Evolutionary conservation across 306 rosid species (phyloP).

Genomic region (Rosa multiflora): DNA sequence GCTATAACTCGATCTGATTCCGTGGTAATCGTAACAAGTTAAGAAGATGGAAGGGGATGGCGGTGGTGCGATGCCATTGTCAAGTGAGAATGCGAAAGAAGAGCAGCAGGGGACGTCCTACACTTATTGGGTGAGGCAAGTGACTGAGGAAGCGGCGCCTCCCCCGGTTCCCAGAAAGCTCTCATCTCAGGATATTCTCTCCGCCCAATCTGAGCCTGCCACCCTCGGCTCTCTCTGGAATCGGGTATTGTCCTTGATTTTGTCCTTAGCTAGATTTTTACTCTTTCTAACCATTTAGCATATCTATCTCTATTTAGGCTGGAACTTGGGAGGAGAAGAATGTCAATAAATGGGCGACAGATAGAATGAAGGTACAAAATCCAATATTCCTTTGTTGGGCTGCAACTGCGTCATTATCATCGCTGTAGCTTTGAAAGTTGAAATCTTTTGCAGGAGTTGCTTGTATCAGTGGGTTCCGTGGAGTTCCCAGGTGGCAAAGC

Average conservation of each 20-base stretch:
- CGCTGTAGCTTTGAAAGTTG: not conserved
- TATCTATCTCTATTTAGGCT: conserved; percentile 43
- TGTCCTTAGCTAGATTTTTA: no score
- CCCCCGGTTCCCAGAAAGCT: conserved; percentile 66
- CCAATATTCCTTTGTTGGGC: not conserved
- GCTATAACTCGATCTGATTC: not conserved
- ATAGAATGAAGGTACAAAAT: conserved; percentile 51
- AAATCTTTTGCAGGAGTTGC: conserved; percentile 56
- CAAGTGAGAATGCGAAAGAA: conserved; percentile 4
- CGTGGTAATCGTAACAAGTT: not conserved
- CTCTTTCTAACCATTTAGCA: not conserved
- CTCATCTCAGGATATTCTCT: conserved; percentile 25
- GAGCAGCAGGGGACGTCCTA: conserved; percentile 51
- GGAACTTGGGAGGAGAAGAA: conserved; percentile 96
- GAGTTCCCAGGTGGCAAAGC: conserved; percentile 65
- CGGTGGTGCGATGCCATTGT: not conserved
- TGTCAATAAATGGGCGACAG: conserved; percentile 71
- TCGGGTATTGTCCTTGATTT: conserved; percentile 29
- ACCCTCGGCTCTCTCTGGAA: conserved; percentile 82
- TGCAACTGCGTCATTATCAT: not conserved
- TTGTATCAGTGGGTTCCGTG: conserved; percentile 53
- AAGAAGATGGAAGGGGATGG: not conserved
- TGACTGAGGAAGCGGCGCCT: conserved; percentile 69
- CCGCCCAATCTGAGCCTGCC: conserved; percentile 41
- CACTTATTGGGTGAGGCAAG: conserved; percentile 76